A percentile compares a stretch with the other conserved stretches of the same genome.
These are phyloP conservation scores for Dentipellis fragilis DNA, from an alignment of 768 basidiomycete genomes.

Conservation along the genomic window DNA sequence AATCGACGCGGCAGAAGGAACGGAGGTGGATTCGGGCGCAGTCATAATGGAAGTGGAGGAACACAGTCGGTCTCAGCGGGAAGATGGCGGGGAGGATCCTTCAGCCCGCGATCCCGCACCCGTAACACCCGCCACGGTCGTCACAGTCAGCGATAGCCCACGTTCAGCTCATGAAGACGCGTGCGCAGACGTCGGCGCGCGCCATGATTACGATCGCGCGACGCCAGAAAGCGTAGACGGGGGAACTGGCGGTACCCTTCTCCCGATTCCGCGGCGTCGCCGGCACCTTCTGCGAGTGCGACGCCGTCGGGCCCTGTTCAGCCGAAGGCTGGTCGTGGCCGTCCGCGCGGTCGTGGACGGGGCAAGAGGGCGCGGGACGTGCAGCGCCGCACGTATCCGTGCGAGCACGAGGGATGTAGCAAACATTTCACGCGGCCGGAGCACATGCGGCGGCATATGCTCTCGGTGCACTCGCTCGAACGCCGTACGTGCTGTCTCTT, in stretches of 20 bases:
- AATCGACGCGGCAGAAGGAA: not conserved
- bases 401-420: not conserved
- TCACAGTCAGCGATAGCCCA: too few relatives aligned
- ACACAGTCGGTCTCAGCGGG: not conserved
- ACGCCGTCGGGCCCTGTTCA: not conserved
- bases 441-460: not conserved
- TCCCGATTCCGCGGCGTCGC: not conserved
- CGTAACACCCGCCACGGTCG: not conserved
- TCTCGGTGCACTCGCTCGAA: not conserved
- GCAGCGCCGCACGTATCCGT: slow-evolving; percentile 9
- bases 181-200: too few relatives aligned
- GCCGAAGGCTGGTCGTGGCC: not conserved
- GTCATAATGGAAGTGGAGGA: not conserved
- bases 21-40: not conserved
- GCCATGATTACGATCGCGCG: too few relatives aligned
- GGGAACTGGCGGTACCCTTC: too few relatives aligned
- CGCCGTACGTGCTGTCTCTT: not conserved
- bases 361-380: not conserved
- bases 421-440: not conserved
- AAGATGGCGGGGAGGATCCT: not conserved
- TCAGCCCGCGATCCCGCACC: not conserved
- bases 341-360: not conserved
- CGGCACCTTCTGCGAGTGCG: not conserved
- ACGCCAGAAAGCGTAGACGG: too few relatives aligned
- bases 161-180: too few relatives aligned